A percentile compares a stretch with the other conserved stretches of the same genome.
phyloP scores from a whole-genome alignment of 257 asterid genomes.

The Capsicum rhomboideum region DNA sequence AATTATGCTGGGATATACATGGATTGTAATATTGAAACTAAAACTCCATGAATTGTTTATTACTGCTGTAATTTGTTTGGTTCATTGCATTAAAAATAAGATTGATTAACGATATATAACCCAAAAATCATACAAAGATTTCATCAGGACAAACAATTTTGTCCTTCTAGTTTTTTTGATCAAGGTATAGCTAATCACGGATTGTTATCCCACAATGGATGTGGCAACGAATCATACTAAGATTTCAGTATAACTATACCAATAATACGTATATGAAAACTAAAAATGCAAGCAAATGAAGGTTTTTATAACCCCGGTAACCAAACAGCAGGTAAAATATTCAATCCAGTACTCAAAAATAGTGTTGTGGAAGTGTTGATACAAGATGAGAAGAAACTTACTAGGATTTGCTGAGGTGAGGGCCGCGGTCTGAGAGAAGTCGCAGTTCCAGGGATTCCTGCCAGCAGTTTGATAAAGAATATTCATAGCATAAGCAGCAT shows the following conservation, averaged over 20 bases:
- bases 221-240: not conserved
- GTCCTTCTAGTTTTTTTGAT: not conserved
- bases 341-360: not conserved
- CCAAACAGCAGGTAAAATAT: not conserved
- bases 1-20: too few relatives aligned
- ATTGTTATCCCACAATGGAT: not conserved
- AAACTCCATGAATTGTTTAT: not conserved
- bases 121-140: not conserved
- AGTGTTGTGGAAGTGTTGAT: not conserved
- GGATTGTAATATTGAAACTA: not conserved
- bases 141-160: not conserved
- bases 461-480: constrained; percentile 71
- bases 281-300: not conserved
- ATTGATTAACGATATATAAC: not conserved
- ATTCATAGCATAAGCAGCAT: constrained; percentile 85
- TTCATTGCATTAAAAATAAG: not conserved
- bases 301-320: not conserved
- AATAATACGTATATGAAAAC: not conserved
- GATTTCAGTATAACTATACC: not conserved
- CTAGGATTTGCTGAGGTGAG: constrained; percentile 60
- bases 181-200: not conserved
- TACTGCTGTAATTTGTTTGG: not conserved
- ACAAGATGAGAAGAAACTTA: constrained; percentile 22
- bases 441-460: constrained; percentile 73
- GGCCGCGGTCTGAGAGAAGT: constrained; percentile 58